Evolutionary conservation across 78 protist species (phyloP), one percentile per base, ranked within the genome.

Genomic region (Dictyostelium purpureum): DNA sequence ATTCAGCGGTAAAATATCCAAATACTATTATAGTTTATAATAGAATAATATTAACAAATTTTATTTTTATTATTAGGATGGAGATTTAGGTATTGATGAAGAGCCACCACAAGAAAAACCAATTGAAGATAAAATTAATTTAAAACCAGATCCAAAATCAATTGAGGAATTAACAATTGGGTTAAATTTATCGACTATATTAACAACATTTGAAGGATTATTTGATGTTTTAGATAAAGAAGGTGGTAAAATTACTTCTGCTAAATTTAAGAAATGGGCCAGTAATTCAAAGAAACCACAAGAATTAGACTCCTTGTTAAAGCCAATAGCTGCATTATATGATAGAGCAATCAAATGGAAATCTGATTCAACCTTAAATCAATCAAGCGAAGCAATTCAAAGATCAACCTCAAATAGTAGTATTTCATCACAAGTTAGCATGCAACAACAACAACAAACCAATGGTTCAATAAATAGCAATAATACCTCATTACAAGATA

Each of bases 251-350:
- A 85, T 85, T 31, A 56, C 52, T 31, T 16, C 45, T 35, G 65
- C 76, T 19, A 79, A 85, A 73, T 85, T 85, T 42, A 85, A 73
- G 24, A 85, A 85, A 47, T 85, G 91, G 91, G 74, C 91, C 28
- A 21, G 42, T 16, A 16, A 71, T 6, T 45, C 91, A 18, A 85
- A 85, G 47, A 70, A 77, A 85, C 91, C 91, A 47, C 47, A 42
- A 11, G 91, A 85, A 61, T 61, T 85, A 24, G 91, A 85, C 45
- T 57, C 80, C 26, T 26, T 85, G 11, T 74, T 85, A 33, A 70
- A 85, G 47, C 91, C 91, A 18, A 73, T 85, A 5, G 47, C 52
- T 35, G 91, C 81, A 61, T 45, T 85, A 59, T 85, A 66, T 45
- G 79, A 74, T 45, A 70, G 91, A 73, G 91, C 91, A 38, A 35